Percentiles rank a stretch among this genome's conserved stretches.
Evolutionary conservation across 1,284 basidiomycete genomes (phyloP).

Genomic region (Trichosporon sp.): DNA sequence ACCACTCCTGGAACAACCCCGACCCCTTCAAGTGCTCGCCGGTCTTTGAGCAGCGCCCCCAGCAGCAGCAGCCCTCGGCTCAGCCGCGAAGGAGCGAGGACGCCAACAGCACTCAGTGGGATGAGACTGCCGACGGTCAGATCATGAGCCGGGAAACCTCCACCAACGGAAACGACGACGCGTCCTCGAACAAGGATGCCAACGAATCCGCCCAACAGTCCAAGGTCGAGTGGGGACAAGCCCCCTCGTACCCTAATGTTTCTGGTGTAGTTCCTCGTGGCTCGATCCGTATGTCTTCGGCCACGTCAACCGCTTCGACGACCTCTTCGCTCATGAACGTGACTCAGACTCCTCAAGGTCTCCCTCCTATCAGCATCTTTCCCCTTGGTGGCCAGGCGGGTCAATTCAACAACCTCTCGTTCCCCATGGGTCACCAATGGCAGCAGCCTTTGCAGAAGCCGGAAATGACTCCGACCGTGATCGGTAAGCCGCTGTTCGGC

Average conservation of each 20-base stretch:
- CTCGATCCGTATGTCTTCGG: slow-evolving; percentile 17
- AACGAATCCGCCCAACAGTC: slow-evolving; percentile 6
- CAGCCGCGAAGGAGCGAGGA: slow-evolving; percentile 7
- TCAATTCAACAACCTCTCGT: slow-evolving; percentile 1
- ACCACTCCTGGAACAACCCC: slow-evolving; percentile 22
- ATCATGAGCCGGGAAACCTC: background rate
- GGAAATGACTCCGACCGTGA: slow-evolving; percentile 14
- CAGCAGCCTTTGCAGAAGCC: background rate
- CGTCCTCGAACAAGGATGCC: slow-evolving; percentile 15
- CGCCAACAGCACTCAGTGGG: slow-evolving; percentile 27
- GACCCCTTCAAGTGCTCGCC: slow-evolving; percentile 17
- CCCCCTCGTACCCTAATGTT: background rate
- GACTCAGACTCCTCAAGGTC: slow-evolving; percentile 16
- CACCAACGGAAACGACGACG: background rate
- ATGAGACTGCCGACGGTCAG: slow-evolving; percentile 18
- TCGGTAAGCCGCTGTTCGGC: slow-evolving; percentile 14
- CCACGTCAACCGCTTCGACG: slow-evolving; percentile 29
- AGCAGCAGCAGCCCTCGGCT: slow-evolving; percentile 14
- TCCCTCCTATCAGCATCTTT: slow-evolving; percentile 28
- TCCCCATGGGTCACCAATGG: background rate
- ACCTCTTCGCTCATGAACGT: slow-evolving; percentile 26
- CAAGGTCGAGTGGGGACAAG: slow-evolving; percentile 18
- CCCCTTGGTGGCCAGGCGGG: slow-evolving; percentile 8
- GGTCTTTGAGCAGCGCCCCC: slow-evolving; percentile 8
- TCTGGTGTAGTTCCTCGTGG: background rate